Conservation (phyloP, 805 yeast genomes). For the Lipomyces japonicus region DNA sequence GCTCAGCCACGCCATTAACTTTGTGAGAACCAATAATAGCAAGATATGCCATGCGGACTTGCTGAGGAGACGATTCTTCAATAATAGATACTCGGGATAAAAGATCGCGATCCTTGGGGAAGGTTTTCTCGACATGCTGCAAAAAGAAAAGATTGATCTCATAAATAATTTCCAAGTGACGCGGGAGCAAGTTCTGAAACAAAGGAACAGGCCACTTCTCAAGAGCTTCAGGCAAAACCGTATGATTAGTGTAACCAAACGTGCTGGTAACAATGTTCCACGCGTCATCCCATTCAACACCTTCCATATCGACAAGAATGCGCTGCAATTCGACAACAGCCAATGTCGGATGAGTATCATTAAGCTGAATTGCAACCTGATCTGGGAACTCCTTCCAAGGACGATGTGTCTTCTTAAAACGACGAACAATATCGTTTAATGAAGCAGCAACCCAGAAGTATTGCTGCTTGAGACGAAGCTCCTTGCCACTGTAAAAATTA, state of each 20-base stretch:
- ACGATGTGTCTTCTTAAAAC: constrained; percentile 73
- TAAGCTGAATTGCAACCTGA: constrained; percentile 84
- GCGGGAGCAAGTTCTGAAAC: constrained; percentile 73
- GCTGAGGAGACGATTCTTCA: constrained; percentile 77
- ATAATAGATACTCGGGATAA: constrained; percentile 72
- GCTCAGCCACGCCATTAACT: constrained; percentile 94
- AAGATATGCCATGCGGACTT: constrained; percentile 85
- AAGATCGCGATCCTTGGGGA: constrained; percentile 69
- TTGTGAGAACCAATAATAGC: constrained; percentile 91
- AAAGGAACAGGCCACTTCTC: constrained; percentile 93
- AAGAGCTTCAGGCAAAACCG: constrained; percentile 90
- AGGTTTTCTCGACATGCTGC: constrained; percentile 66
- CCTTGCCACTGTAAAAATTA: constrained; percentile 87
- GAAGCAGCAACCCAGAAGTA: constrained; percentile 97
- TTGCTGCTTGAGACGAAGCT: constrained; percentile 87
- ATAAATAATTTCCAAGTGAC: constrained; percentile 87
- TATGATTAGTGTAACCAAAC: constrained; percentile 91
- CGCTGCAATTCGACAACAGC: constrained; percentile 89
- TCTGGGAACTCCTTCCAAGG: constrained; percentile 83
- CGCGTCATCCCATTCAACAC: constrained; percentile 74
- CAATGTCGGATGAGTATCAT: constrained; percentile 91
- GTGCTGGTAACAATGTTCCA: constrained; percentile 79
- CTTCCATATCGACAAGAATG: constrained; percentile 78
- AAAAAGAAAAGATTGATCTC: constrained; percentile 78
- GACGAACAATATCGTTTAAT: constrained; percentile 80